Evolutionary conservation across 495 filamentous ascomycete species (phyloP).

Genomic region (Achaetomiella virescens): DNA sequence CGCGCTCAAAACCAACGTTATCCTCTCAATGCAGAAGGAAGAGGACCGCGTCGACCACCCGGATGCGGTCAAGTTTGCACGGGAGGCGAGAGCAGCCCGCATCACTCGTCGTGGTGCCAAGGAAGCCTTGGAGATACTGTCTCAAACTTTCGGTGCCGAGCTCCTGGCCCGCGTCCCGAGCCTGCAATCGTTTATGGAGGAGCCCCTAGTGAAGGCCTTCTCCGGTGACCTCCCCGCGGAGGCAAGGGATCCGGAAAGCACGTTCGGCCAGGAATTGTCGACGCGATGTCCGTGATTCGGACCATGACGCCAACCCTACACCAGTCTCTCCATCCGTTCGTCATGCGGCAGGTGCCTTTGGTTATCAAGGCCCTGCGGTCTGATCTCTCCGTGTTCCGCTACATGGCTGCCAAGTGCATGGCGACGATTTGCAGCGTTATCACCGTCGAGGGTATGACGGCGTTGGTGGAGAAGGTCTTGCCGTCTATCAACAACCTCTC

Average conservation of each 20-base stretch:
- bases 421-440: conserved; percentile 96
- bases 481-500: conserved; percentile 83
- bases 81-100: conserved; percentile 75
- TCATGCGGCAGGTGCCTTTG: conserved; percentile 76
- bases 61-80: conserved; percentile 81
- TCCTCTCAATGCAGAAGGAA: conserved; percentile 90
- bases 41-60: conserved; percentile 91
- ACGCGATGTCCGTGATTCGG: conserved; percentile 86
- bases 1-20: conserved; percentile 62
- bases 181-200: conserved; percentile 70
- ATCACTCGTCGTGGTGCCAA: conserved; percentile 90
- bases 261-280: conserved; percentile 87
- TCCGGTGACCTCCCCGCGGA: conserved; percentile 62
- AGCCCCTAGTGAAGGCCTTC: conserved; percentile 68
- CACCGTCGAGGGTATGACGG: conserved; percentile 89
- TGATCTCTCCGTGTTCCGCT: conserved; percentile 81
- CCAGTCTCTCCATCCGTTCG: conserved; percentile 63
- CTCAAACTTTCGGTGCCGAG: conserved; percentile 65
- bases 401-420: conserved; percentile 95
- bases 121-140: conserved; percentile 85
- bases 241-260: conserved; percentile 59
- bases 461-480: conserved; percentile 85
- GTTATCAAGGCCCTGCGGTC: conserved; percentile 82
- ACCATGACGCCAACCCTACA: conserved; percentile 83
- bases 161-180: conserved; percentile 77